Percentiles rank a stretch among this genome's conserved stretches.
Conservation (phyloP, 495 filamentous ascomycete genomes). For the Aspergillus baeticus region DNA sequence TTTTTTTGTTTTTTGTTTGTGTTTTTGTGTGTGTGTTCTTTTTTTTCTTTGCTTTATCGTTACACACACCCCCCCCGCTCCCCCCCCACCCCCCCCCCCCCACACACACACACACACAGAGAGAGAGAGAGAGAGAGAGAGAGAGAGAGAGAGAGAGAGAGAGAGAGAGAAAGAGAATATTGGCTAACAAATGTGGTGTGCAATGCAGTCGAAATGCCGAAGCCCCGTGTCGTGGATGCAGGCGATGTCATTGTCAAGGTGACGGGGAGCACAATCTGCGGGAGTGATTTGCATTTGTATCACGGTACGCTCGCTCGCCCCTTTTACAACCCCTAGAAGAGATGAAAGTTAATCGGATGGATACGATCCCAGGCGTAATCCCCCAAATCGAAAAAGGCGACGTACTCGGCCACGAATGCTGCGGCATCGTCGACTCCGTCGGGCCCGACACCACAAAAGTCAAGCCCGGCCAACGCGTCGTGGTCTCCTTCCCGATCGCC, state of each 20-base stretch:
- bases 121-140: too few species aligned
- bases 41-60: too few species aligned
- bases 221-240: constrained; percentile 69
- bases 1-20: not conserved
- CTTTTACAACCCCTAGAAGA: too few species aligned
- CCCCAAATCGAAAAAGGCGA: constrained; percentile 78
- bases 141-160: too few species aligned
- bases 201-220: constrained; percentile 59
- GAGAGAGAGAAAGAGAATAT: not conserved
- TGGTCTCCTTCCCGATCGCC: constrained; percentile 85
- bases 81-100: too few species aligned
- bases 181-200: not conserved
- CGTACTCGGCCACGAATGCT: constrained; percentile 89
- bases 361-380: constrained; percentile 46
- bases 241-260: constrained; percentile 81
- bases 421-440: constrained; percentile 72
- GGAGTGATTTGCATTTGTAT: constrained; percentile 79
- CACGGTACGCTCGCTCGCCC: constrained; percentile 53
- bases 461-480: constrained; percentile 72
- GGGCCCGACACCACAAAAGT: constrained; percentile 59
- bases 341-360: not conserved
- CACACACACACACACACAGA: too few species aligned
- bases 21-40: not conserved
- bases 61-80: too few species aligned
- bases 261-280: constrained; percentile 85